Evolutionary conservation across 345 rosid species (phyloP).

Genomic region (Dovyalis caffra): DNA sequence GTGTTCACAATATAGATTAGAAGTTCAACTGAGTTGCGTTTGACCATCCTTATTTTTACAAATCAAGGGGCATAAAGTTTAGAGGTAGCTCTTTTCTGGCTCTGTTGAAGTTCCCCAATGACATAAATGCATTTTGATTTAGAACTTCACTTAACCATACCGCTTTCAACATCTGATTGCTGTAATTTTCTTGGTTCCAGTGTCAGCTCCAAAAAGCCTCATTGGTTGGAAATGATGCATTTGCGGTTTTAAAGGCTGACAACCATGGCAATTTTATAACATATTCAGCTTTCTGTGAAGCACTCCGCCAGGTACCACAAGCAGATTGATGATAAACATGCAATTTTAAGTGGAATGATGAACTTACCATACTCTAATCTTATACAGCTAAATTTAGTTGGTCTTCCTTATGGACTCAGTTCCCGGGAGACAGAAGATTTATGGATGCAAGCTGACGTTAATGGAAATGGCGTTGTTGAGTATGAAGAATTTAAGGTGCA

Average conservation of each 20-base stretch:
- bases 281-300: constrained; percentile 60
- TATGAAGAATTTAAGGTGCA: constrained; percentile 62
- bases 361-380: constrained; percentile 15
- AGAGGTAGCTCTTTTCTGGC: background rate
- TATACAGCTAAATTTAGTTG: constrained; percentile 51
- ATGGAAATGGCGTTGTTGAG: constrained; percentile 60
- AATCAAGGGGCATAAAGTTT: background rate
- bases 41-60: background rate
- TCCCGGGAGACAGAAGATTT: constrained; percentile 57
- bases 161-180: constrained; percentile 8
- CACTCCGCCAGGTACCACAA: constrained; percentile 55
- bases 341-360: background rate
- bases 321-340: background rate
- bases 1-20: background rate
- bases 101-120: background rate
- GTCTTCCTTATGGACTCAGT: constrained; percentile 60
- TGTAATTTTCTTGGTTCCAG: constrained; percentile 36
- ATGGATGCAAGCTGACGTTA: constrained; percentile 59
- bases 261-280: constrained; percentile 47
- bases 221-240: constrained; percentile 50
- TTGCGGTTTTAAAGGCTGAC: constrained; percentile 55
- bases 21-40: background rate
- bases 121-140: background rate
- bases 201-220: constrained; percentile 62
- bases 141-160: background rate